These are phyloP conservation scores for Acephala macrosclerotiorum DNA, from an alignment of 2,329 filamentous ascomycete species.

Conservation along the genomic window DNA sequence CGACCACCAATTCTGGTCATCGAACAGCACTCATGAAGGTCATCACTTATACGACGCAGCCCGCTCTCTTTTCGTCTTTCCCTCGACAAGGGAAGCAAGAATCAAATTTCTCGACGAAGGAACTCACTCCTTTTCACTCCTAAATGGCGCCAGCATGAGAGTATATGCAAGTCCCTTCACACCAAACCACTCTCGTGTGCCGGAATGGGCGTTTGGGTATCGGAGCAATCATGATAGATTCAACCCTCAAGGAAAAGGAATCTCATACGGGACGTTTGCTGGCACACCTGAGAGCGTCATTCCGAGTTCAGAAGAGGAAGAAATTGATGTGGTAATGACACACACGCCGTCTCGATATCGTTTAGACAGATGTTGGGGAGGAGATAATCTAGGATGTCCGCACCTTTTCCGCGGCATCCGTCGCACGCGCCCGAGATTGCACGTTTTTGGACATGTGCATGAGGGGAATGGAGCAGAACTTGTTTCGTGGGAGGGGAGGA, in stretches of 20 bases:
- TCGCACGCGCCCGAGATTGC: slow-evolving; percentile 52
- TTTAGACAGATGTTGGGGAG: slow-evolving; percentile 49
- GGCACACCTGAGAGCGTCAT: neutral
- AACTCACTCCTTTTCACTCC: slow-evolving; percentile 34
- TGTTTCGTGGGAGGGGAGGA: slow-evolving; percentile 54
- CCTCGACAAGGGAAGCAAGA: slow-evolving; percentile 23
- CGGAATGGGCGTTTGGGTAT: slow-evolving; percentile 38
- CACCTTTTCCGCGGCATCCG: slow-evolving; percentile 51
- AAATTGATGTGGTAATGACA: slow-evolving; percentile 49
- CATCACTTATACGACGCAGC: slow-evolving; percentile 18
- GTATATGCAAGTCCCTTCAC: slow-evolving; percentile 41
- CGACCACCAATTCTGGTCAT: slow-evolving; percentile 45
- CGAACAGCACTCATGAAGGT: neutral
- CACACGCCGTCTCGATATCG: slow-evolving; percentile 48
- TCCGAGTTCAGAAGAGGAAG: neutral
- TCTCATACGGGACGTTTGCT: slow-evolving; percentile 13
- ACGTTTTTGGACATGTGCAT: slow-evolving; percentile 66
- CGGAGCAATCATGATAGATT: slow-evolving; percentile 32
- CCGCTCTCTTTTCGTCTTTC: slow-evolving; percentile 17
- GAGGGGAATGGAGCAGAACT: slow-evolving; percentile 64
- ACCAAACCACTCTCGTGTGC: slow-evolving; percentile 27
- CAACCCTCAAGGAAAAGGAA: slow-evolving; percentile 24
- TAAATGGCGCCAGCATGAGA: slow-evolving; percentile 35
- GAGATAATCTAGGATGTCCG: slow-evolving; percentile 46
- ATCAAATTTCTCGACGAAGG: slow-evolving; percentile 39